Evolutionary conservation across 1,284 basidiomycete genomes (phyloP).

Genomic region (Trichosporon sp.): DNA sequence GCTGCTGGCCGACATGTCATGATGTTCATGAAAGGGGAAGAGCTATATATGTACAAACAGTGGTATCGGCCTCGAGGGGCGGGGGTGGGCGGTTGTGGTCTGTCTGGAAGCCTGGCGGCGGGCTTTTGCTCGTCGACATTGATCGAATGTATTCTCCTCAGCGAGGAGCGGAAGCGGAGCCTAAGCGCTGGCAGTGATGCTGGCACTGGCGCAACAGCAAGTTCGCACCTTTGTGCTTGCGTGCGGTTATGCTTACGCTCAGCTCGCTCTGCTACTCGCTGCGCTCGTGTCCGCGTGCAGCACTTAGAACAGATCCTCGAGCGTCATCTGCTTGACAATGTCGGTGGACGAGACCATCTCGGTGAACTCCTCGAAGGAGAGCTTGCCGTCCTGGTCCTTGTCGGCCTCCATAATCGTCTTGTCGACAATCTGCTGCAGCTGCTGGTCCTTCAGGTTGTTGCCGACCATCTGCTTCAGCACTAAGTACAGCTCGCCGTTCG

Average conservation of each 20-base stretch:
- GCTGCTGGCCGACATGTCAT: neutral
- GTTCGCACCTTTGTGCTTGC: too few species aligned
- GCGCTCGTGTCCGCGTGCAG: neutral
- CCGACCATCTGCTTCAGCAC: slow-evolving; percentile 99
- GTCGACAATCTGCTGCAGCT: slow-evolving; percentile 98
- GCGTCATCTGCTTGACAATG: slow-evolving; percentile 78
- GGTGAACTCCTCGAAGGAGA: slow-evolving; percentile 95
- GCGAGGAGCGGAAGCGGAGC: neutral
- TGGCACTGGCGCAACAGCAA: too few species aligned
- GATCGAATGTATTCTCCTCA: neutral
- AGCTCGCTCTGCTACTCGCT: neutral
- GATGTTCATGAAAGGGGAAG: neutral
- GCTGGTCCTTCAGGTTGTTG: slow-evolving; percentile 98
- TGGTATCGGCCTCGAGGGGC: slow-evolving; percentile 12
- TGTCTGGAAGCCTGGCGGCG: neutral
- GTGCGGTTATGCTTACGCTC: neutral
- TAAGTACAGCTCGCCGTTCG: slow-evolving; percentile 97
- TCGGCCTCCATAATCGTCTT: slow-evolving; percentile 99
- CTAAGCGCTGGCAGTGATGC: neutral
- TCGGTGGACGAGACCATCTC: slow-evolving; percentile 94
- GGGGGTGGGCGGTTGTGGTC: neutral
- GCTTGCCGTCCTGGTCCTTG: slow-evolving; percentile 92
- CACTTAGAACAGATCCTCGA: slow-evolving; percentile 80
- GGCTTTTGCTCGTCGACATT: neutral
- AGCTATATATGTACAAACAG: slow-evolving; percentile 19